phyloP scores from a whole-genome alignment of 768 basidiomycete genomes.

The Lanmaoa rubissima region DNA sequence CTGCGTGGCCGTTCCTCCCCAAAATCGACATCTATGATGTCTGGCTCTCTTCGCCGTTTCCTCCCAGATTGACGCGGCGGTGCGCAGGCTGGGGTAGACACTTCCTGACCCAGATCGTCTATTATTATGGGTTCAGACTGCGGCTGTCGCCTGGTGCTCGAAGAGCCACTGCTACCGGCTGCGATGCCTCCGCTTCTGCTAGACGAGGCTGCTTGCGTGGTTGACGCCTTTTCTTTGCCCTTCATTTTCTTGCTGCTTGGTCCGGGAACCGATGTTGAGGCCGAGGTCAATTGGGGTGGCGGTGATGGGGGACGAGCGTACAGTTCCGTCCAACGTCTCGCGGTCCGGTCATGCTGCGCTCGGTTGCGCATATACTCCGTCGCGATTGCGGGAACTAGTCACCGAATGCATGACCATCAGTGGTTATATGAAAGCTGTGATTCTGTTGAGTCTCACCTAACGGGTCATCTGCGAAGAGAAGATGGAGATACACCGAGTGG shows the following conservation, averaged over 20 bases:
- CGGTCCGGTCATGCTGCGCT: slow-evolving; percentile 70
- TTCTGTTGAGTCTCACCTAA: slow-evolving; percentile 44
- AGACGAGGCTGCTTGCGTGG: slow-evolving; percentile 1
- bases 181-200: background rate
- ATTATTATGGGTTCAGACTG: slow-evolving; percentile 27
- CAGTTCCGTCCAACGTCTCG: slow-evolving; percentile 72
- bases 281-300: slow-evolving; percentile 13
- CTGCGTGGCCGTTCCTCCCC: slow-evolving; percentile 25
- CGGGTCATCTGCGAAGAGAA: slow-evolving; percentile 55
- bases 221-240: slow-evolving; percentile 36
- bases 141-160: slow-evolving; percentile 14
- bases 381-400: slow-evolving; percentile 66
- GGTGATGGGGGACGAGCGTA: slow-evolving; percentile 54
- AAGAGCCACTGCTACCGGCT: slow-evolving; percentile 14
- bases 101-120: slow-evolving; percentile 34
- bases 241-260: slow-evolving; percentile 26
- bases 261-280: slow-evolving; percentile 9
- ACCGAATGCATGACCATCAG: slow-evolving; percentile 1
- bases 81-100: background rate
- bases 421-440: background rate
- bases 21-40: slow-evolving; percentile 31
- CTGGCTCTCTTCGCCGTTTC: slow-evolving; percentile 37
- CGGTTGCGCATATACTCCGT: slow-evolving; percentile 65
- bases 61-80: slow-evolving; percentile 18
- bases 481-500: slow-evolving; percentile 3